These are phyloP conservation scores for Cladosporium halotolerans DNA, from an alignment of 2,329 filamentous ascomycete species.

Conservation along the genomic window DNA sequence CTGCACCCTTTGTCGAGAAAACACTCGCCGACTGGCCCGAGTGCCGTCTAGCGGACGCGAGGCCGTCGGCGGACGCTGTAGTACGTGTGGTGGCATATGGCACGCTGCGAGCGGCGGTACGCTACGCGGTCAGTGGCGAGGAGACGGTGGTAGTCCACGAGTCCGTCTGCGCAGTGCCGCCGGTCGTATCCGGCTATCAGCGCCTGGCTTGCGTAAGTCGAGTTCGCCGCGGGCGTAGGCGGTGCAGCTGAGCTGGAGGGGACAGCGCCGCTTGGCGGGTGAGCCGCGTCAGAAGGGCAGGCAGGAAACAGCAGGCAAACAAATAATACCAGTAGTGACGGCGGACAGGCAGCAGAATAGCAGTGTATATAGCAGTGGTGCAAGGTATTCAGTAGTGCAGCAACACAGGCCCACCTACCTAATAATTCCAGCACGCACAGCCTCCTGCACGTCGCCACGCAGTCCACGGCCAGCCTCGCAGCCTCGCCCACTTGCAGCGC, in stretches of 20 bases:
- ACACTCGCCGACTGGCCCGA: background rate
- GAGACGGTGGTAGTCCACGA: background rate
- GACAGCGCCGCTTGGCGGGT: too few species aligned
- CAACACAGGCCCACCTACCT: too few species aligned
- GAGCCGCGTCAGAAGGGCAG: too few species aligned
- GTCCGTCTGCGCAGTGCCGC: too few species aligned
- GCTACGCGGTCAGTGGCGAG: background rate
- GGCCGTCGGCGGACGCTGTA: background rate
- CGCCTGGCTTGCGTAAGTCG: background rate
- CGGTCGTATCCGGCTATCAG: background rate
- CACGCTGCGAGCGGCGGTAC: background rate
- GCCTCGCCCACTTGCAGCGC: constrained; percentile 1
- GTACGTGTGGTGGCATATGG: background rate
- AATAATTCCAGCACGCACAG: background rate
- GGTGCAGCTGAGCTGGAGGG: background rate
- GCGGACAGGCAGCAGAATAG: background rate
- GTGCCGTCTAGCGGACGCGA: background rate
- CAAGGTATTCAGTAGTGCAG: too few species aligned
- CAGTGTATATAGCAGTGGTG: background rate
- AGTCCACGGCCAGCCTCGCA: background rate
- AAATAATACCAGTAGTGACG: too few species aligned
- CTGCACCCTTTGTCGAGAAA: background rate
- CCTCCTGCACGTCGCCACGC: constrained; percentile 1
- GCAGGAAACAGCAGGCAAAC: too few species aligned
- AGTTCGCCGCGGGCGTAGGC: background rate